These are phyloP conservation scores for Trametes meyenii DNA, from an alignment of 768 basidiomycete species.

Conservation along the genomic window DNA sequence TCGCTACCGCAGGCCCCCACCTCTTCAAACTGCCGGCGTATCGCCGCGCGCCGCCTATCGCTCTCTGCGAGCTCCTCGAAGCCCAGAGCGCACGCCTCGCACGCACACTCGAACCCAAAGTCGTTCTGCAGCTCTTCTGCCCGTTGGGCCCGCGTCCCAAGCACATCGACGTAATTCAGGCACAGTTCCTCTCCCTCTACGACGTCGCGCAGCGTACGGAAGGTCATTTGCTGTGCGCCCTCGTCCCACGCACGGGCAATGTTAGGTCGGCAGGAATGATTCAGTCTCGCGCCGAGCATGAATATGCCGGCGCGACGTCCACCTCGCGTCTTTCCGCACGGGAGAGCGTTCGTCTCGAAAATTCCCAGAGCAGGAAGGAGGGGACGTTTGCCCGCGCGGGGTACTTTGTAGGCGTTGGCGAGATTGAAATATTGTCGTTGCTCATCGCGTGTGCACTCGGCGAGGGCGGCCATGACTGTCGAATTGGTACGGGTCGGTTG, in stretches of 20 bases:
- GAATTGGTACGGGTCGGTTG: constrained; percentile 25
- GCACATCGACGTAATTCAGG: constrained; percentile 31
- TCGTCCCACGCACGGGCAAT: constrained; percentile 32
- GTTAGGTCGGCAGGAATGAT: constrained; percentile 37
- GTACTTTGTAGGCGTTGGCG: constrained; percentile 27
- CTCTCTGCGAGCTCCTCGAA: constrained; percentile 27
- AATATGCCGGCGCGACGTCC: constrained; percentile 29
- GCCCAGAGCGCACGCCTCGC: constrained; percentile 27
- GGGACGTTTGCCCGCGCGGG: constrained; percentile 2
- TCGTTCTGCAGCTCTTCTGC: constrained; percentile 19
- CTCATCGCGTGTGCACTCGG: constrained; percentile 29
- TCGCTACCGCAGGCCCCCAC: constrained; percentile 26
- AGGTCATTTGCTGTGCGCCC: constrained; percentile 25
- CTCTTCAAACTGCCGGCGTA: constrained; percentile 30
- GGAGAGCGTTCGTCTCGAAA: constrained; percentile 36
- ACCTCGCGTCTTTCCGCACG: constrained; percentile 20
- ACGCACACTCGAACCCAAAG: constrained; percentile 31
- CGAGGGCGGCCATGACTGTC: constrained; percentile 28
- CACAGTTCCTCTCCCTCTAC: constrained; percentile 35
- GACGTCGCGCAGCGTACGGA: constrained; percentile 32
- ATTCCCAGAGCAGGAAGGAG: constrained; percentile 33
- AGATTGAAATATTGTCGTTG: constrained; percentile 33
- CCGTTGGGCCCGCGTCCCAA: constrained; percentile 24
- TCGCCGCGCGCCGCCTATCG: constrained; percentile 26
- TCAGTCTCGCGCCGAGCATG: constrained; percentile 33